phyloP scores from a whole-genome alignment of 169 alveolate species.

The Plasmodium fragile region DNA sequence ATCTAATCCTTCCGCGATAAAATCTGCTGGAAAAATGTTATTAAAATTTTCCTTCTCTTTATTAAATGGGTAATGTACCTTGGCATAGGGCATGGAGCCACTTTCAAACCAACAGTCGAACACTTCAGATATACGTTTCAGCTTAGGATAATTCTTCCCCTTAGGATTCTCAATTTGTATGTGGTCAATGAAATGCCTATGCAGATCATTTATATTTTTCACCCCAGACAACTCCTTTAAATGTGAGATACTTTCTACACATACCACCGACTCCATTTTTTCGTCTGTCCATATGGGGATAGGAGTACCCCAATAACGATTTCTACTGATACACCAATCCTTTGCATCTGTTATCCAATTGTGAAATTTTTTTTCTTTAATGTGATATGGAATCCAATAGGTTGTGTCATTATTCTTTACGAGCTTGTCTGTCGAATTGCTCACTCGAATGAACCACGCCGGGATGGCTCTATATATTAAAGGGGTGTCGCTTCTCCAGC shows the following conservation, averaged over 20 bases:
- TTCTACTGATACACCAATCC: conserved; percentile 99
- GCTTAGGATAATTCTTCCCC: conserved; percentile 93
- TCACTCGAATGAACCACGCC: conserved; percentile 99
- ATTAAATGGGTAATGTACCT: conserved; percentile 97
- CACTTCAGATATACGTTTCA: conserved; percentile 89
- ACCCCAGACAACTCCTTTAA: conserved; percentile 82
- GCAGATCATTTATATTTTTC: conserved; percentile 94
- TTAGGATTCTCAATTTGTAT: conserved; percentile 96
- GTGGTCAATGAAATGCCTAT: conserved; percentile 97
- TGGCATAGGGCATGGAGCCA: conserved; percentile 99
- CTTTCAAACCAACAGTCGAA: conserved; percentile 99
- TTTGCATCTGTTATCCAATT: conserved; percentile 99
- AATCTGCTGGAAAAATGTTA: conserved; percentile 98
- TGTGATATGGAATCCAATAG: conserved; percentile 97
- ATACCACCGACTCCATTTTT: conserved; percentile 94
- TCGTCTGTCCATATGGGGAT: conserved; percentile 98
- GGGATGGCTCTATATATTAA: conserved; percentile 98
- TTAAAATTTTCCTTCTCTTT: conserved; percentile 89
- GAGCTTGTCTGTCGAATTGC: conserved; percentile 93
- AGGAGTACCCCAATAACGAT: conserved; percentile 99
- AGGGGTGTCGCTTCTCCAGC: conserved; percentile 99
- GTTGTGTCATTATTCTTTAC: conserved; percentile 92
- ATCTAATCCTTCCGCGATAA: conserved; percentile 99
- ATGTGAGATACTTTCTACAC: conserved; percentile 95
- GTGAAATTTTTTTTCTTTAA: conserved; percentile 97